Evolutionary conservation across 768 basidiomycete species (phyloP), one percentile per base, ranked within the genome.

Genomic region (Boletus edulis): DNA sequence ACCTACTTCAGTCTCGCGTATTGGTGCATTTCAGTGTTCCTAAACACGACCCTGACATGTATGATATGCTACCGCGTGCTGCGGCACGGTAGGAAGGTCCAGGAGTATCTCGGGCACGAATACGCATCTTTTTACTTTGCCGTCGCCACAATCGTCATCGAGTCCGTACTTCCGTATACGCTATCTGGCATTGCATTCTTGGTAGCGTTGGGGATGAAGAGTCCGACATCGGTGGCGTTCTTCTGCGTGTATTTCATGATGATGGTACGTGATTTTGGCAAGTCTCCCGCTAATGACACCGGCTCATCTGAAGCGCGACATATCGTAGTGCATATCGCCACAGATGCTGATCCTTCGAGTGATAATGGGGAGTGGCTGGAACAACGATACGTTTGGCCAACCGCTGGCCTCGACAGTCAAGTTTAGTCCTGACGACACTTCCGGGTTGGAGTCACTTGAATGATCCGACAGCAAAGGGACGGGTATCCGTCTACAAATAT

Each of bases 311-410:
- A 49, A 49, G 2, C 34, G 13, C 10, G 37, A 32, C 22, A 14
- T 27, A 8, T 37, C 18, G n/a, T 39, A 62, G 64, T 65, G 58
- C 20, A 60, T 65, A 51, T 63, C 65, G 20, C 59, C 65, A 7
- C 64, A 62, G 31, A 46, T 59, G 42, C 39, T 64, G 40, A 60
- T 64, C 29, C 56, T 64, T 20, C 55, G 64, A 24, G 62, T 66
- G 29, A 46, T 59, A 32, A 22, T 42, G 17, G 63, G 62, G 3
- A 55, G 42, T 39, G 59, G 55, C 42, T 58, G 56, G 62, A 14
- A 43, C 18, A 35, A 52, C 14, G 49, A 57, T n/a, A 56, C 58
- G 13, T 31, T 45, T 6, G 37, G 18, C 2, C 17, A 4, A 5
- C 6, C n/a, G 2, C 7, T 3, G 13, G 34, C 3, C 7, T 32